Evolutionary conservation across 441 rosid genomes (phyloP), one percentile per base, ranked within the genome.

Genomic region (Populus hybrid): DNA sequence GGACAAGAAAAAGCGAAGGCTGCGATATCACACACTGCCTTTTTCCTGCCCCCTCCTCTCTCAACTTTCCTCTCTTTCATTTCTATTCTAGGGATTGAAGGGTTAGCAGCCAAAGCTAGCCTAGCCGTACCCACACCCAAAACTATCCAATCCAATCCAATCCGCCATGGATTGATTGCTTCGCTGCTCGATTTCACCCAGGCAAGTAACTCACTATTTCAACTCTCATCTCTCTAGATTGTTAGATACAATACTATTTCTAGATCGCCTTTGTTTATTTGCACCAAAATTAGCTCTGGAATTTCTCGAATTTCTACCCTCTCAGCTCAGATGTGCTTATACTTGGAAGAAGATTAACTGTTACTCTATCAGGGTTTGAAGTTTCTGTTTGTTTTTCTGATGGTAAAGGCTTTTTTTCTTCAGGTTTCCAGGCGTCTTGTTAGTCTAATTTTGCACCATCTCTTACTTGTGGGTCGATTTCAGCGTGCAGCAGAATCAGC

Each of bases 81-180:
- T 16, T 72, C 74, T 70, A 75, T 70, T 16, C 86, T 83, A 85
- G 92, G 88, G 88, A 79, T 88, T 82, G 87, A 82, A 73, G 85
- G 79, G 85, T 7, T 30, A 46, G 57, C 57, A 46, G 19, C 57
- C 57, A 46, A 46, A 46, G 57, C 57, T 12, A 14, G 57, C 57
- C 71, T 67, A 85, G 79, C 82, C 84, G 24, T 24, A 24, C 24
- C 24, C 24, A 24, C 89, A 67, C 84, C 61, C 73, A 36, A 79
- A 69, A 38, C 84, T 12, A 42, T 42, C 86, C 78, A 79, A 74
- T 59, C 72, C 71, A 50, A 21, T 67, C 79, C 76, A 35, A 61
- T 18, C 42, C 10, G 12, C 78, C 70, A 89, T 89, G 94, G 92
- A 87, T 84, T 88, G 85, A 83, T 83, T 32, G 38, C 84, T 79